Evolutionary conservation across 1,284 basidiomycete species (phyloP).

Genomic region (Melanopsichium pennsylvanicum): DNA sequence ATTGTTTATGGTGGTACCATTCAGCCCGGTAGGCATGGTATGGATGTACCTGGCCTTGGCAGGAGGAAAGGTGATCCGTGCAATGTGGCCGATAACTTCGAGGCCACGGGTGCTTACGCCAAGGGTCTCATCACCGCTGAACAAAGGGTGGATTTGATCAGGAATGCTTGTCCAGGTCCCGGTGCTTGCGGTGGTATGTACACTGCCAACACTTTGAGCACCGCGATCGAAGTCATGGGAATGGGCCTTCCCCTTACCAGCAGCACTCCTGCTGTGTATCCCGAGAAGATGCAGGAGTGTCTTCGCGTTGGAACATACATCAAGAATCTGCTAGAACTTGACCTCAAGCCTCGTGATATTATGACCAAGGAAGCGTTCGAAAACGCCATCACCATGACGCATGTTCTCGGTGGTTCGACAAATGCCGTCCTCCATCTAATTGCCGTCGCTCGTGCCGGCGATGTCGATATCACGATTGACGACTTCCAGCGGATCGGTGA

Average conservation of each 20-base stretch:
- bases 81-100: constrained; percentile 81
- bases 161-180: constrained; percentile 91
- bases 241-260: constrained; percentile 86
- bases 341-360: constrained; percentile 91
- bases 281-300: constrained; percentile 86
- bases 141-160: constrained; percentile 79
- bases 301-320: constrained; percentile 82
- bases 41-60: constrained; percentile 82
- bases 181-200: constrained; percentile 96
- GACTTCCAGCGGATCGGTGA: constrained; percentile 77
- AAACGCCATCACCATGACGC: constrained; percentile 84
- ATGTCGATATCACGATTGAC: constrained; percentile 80
- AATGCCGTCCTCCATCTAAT: constrained; percentile 91
- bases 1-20: constrained; percentile 99
- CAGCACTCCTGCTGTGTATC: constrained; percentile 81
- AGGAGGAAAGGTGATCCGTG: constrained; percentile 79
- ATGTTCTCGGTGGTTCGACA: constrained; percentile 77
- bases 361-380: constrained; percentile 96
- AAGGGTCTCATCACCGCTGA: constrained; percentile 84
- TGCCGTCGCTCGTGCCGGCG: constrained; percentile 86
- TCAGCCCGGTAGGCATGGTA: constrained; percentile 73
- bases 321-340: constrained; percentile 80
- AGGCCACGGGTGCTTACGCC: constrained; percentile 81
- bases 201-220: constrained; percentile 96
- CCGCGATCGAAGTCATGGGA: constrained; percentile 86